Conservation (phyloP, 2,329 filamentous ascomycete genomes). For the Fusarium metavorans region DNA sequence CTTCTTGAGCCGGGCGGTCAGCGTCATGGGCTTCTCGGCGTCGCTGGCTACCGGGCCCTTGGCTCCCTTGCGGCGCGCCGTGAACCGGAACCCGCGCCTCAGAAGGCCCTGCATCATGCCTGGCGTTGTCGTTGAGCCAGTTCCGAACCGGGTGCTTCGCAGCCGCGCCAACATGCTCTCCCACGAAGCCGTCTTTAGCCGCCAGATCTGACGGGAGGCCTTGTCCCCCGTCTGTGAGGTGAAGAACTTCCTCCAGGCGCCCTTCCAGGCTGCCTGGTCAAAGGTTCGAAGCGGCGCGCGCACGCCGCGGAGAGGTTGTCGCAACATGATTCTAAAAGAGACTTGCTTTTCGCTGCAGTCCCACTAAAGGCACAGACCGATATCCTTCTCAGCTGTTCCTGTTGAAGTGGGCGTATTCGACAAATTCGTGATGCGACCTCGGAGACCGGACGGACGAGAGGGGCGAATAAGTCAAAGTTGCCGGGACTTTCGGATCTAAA, state of each 20-base stretch:
- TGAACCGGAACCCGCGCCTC: constrained; percentile 52
- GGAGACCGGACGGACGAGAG: constrained; percentile 24
- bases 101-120: constrained; percentile 38
- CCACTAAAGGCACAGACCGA: background rate
- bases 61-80: constrained; percentile 47
- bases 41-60: constrained; percentile 38
- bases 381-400: background rate
- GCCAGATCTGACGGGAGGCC: constrained; percentile 36
- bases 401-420: constrained; percentile 1
- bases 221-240: constrained; percentile 41
- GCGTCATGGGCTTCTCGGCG: constrained; percentile 54
- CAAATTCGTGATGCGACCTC: constrained; percentile 22
- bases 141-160: constrained; percentile 25
- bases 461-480: constrained; percentile 30
- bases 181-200: constrained; percentile 31
- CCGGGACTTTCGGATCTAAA: constrained; percentile 41
- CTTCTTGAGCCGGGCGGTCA: constrained; percentile 81
- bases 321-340: constrained; percentile 39
- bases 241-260: constrained; percentile 45
- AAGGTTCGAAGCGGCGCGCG: constrained; percentile 36
- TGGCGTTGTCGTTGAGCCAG: constrained; percentile 33
- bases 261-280: constrained; percentile 42
- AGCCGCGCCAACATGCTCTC: constrained; percentile 35
- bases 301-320: constrained; percentile 41
- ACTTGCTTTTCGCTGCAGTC: background rate